These are phyloP conservation scores for Cryptococcus sp. DNA, from an alignment of 1,284 basidiomycete genomes.

Conservation along the genomic window DNA sequence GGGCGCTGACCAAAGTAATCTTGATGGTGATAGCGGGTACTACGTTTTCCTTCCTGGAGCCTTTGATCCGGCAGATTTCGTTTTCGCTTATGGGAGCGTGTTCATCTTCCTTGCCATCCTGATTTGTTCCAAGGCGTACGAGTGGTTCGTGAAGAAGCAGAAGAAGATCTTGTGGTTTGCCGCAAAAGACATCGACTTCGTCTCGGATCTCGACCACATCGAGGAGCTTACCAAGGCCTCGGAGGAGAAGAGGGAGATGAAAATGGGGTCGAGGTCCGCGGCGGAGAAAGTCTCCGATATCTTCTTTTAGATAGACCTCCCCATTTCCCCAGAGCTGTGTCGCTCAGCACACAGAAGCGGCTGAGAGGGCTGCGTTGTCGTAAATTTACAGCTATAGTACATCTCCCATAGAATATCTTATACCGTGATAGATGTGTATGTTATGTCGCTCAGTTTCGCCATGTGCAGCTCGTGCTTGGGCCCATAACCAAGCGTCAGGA, in stretches of 20 bases:
- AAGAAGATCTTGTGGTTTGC: constrained; percentile 11
- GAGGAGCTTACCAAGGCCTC: constrained; percentile 25
- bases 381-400: no score
- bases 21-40: constrained; percentile 20
- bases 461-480: no score
- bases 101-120: constrained; percentile 41
- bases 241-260: constrained; percentile 22
- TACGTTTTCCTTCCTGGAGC: constrained; percentile 30
- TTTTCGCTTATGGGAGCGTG: constrained; percentile 38
- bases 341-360: no score
- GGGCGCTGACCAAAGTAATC: background rate
- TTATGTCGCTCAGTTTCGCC: no score
- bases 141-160: constrained; percentile 21
- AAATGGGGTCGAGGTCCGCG: constrained; percentile 1
- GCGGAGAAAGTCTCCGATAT: constrained; percentile 25
- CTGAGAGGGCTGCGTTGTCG: no score
- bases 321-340: no score
- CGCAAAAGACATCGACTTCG: constrained; percentile 26
- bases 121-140: constrained; percentile 34
- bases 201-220: constrained; percentile 27
- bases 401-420: no score
- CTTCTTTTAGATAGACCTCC: constrained; percentile 24
- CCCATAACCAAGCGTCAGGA: no score
- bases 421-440: no score
- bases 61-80: constrained; percentile 26